phyloP scores from a whole-genome alignment of 1,284 basidiomycete genomes.

The Puccinia polysora region DNA sequence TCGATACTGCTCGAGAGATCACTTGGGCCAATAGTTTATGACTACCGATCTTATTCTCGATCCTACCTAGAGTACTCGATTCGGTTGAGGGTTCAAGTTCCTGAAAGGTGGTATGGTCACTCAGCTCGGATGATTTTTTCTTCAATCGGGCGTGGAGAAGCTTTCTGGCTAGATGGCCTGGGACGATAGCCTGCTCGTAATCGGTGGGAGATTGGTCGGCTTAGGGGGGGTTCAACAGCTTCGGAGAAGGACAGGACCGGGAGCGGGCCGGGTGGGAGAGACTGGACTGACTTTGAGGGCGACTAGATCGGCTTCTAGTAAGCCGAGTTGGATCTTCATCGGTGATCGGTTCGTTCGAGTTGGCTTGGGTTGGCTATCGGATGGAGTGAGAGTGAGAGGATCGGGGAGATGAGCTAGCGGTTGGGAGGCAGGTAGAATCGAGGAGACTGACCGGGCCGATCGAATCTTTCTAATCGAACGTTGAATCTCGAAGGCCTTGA shows the following conservation, averaged over 20 bases:
- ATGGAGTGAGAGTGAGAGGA: background rate
- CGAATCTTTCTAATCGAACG: slow-evolving; percentile 25
- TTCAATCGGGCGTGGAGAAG: background rate
- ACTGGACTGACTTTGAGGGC: slow-evolving; percentile 7
- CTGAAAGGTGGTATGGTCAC: slow-evolving; percentile 3
- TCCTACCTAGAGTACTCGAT: background rate
- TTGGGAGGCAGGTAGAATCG: background rate
- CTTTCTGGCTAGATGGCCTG: background rate
- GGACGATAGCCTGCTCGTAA: background rate
- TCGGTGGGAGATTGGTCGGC: background rate
- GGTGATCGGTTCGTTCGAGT: background rate
- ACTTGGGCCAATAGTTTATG: slow-evolving; percentile 1
- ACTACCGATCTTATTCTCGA: slow-evolving; percentile 17
- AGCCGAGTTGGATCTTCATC: background rate
- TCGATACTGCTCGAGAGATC: slow-evolving; percentile 3
- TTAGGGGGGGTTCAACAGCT: background rate
- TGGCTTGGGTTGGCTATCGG: background rate
- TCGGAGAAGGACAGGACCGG: background rate
- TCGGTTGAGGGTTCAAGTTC: background rate
- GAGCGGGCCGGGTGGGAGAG: background rate
- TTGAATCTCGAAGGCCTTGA: slow-evolving; percentile 28
- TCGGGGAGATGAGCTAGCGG: background rate
- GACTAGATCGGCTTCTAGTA: slow-evolving; percentile 21
- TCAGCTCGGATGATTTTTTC: background rate
- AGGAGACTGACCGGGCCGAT: background rate